A percentile compares a stretch with the other conserved stretches of the same genome.
phyloP scores from a whole-genome alignment of 768 basidiomycete species.

The Rickenella mellea region DNA sequence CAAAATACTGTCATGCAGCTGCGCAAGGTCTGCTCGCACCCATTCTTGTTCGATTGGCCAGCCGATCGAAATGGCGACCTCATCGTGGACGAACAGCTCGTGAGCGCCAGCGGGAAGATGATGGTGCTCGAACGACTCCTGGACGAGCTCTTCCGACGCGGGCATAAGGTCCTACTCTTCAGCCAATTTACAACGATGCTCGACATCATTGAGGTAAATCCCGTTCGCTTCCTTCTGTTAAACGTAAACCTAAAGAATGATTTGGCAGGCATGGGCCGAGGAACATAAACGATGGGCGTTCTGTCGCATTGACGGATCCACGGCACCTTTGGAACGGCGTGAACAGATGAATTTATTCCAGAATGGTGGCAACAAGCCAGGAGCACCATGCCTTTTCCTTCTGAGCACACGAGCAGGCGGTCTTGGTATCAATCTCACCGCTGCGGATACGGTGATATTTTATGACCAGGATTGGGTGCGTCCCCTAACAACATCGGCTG shows the following conservation, averaged over 20 bases:
- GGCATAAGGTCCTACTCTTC: slow-evolving; percentile 80
- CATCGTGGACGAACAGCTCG: slow-evolving; percentile 67
- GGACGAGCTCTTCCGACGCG: slow-evolving; percentile 65
- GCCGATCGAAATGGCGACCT: slow-evolving; percentile 52
- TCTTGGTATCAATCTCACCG: slow-evolving; percentile 70
- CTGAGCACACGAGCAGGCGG: slow-evolving; percentile 76
- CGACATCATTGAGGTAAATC: slow-evolving; percentile 79
- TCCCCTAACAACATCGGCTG: slow-evolving; percentile 1
- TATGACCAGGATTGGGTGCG: slow-evolving; percentile 88
- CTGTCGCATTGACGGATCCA: slow-evolving; percentile 89
- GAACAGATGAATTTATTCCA: slow-evolving; percentile 85
- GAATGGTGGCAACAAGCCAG: slow-evolving; percentile 45
- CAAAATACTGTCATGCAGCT: slow-evolving; percentile 97
- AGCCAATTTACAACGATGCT: slow-evolving; percentile 97
- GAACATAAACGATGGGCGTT: slow-evolving; percentile 75
- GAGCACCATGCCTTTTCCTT: slow-evolving; percentile 68
- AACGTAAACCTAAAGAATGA: neutral
- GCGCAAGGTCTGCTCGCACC: slow-evolving; percentile 92
- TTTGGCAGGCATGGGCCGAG: slow-evolving; percentile 72
- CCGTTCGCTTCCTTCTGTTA: slow-evolving; percentile 1
- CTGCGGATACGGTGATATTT: slow-evolving; percentile 88
- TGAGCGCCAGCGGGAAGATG: slow-evolving; percentile 93
- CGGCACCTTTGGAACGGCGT: slow-evolving; percentile 70
- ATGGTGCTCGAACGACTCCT: slow-evolving; percentile 86
- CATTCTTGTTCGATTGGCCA: slow-evolving; percentile 85